Base-by-base conservation (phyloP, 1,139 yeast species). In the Taphrina sp. region DNA sequence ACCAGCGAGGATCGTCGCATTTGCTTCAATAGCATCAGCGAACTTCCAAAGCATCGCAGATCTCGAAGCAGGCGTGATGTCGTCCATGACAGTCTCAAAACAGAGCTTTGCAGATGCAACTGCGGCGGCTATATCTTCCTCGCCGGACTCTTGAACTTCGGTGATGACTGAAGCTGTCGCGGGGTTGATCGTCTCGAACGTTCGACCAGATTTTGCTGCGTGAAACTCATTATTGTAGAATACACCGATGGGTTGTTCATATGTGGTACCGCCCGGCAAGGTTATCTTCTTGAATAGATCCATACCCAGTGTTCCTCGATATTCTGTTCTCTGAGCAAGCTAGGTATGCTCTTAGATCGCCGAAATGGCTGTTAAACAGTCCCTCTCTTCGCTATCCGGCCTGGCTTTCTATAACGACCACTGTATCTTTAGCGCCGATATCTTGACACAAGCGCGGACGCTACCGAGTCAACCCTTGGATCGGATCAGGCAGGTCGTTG, bases 51-150 rank as follows among this genome's bases (percentile, higher is more conserved):
- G 69, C 44, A 78, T 65, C 29, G 66, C 68, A 19, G 79, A 76
- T 45, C 81, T 74, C 58, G 75, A 76, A 22, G 72, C 66, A 12
- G 80, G 78, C 2, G 78, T 66, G 38, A 49, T 22, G 14, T 37
- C 22, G 20, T 49, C 54, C 26, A 73, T 67, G 60, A 73, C 68
- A 56, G 73, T 72, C 70, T 70, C 68, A 43, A 65, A 62, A 81
- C 85, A 80, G 4, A 66, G 65, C n/a, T 65, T 61, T 52, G 79
- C 76, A 74, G 82, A 86, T 2, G 92, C 94, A 16, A 72, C 69
- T 56, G 81, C 74, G n/a, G 95, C 95, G 22, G 84, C 83, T 3
- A 71, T 72, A 1, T 87, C 96, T 1, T 96, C 95, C 51, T 68
- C 63, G 67, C 88, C 88, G 34, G 88, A 83, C 64, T 88, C 96